Base-by-base conservation (phyloP, 148 eudicot genomes). In the Vaccinium myrtillus region DNA sequence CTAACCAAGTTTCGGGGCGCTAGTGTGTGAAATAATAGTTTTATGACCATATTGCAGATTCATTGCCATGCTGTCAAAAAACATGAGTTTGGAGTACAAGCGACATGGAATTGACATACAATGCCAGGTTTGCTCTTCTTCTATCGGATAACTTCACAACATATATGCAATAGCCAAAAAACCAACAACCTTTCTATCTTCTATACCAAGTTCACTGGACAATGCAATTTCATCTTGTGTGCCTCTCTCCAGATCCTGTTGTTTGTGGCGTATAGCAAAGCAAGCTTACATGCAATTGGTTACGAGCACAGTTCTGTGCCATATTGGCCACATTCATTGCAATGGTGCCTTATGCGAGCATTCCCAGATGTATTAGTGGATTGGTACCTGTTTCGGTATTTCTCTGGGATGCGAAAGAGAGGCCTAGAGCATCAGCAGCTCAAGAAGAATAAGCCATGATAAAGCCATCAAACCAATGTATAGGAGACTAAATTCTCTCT, bases 41-140 rank as follows among this genome's bases (percentile, higher is more conserved):
- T 83, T 27, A 39, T 51, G 77, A 65, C 77, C 74, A 2, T 61
- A 19, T 70, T 15, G 69, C 87, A 94, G 97, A 80, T 93, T 90
- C 81, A 69, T 93, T 71, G 91, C 87, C 75, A 91, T 88, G 88
- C 84, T 93, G 78, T 90, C 98, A 19, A 91, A 87, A 86, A 82
- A 91, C 69, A 82, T 91, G 43, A 76, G 87, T 87, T 88, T 93
- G 82, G 98, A 93, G 82, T 93, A 93, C 86, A 93, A 91, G 90
- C 90, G 90, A 3, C 85, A 91, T 84, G 98, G 95, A 21, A 93
- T 94, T 63, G 95, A 91, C 88, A 92, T 93, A 70, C 95, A 94
- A 77, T 92, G 95, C 85, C 98, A 92, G 94, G 98, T 94, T 85
- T 32, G 65, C 21, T 15, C 70, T 48, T 25, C 43, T 81, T 4